Percentiles rank a stretch among this genome's conserved stretches.
These are phyloP conservation scores for Colletotrichum lentis DNA, from an alignment of 2,329 filamentous ascomycete species.

Conservation along the genomic window DNA sequence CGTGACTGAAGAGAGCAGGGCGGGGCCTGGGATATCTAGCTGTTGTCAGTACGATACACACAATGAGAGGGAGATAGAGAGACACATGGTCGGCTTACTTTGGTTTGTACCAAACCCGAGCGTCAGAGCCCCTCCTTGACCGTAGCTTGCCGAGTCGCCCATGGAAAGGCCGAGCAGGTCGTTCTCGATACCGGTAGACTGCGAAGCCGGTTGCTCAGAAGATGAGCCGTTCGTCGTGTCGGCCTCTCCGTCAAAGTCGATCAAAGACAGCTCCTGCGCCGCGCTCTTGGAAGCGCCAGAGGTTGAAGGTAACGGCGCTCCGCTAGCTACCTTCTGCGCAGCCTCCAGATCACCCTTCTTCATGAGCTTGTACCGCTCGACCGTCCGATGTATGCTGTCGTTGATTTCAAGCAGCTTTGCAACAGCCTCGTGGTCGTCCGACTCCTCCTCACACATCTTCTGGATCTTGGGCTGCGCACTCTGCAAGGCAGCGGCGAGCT, in stretches of 20 bases:
- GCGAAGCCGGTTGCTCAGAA: constrained; percentile 51
- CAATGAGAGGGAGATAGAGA: not conserved
- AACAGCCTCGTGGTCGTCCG: constrained; percentile 94
- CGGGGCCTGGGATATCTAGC: constrained; percentile 69
- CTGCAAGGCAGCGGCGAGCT: constrained; percentile 86
- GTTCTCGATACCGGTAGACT: constrained; percentile 78
- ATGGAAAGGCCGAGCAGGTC: constrained; percentile 91
- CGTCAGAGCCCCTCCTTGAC: constrained; percentile 82
- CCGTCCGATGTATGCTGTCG: constrained; percentile 96
- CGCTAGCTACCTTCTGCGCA: constrained; percentile 83
- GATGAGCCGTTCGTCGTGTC: constrained; percentile 57
- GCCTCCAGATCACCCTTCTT: constrained; percentile 93
- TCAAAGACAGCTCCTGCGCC: constrained; percentile 83
- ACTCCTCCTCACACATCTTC: constrained; percentile 99
- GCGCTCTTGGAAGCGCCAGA: constrained; percentile 61
- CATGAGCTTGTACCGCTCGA: constrained; percentile 93
- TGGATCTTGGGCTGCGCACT: constrained; percentile 98
- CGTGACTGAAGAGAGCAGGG: constrained; percentile 70
- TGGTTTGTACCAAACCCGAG: constrained; percentile 78
- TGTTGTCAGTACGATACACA: constrained; percentile 42
- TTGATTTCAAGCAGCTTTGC: constrained; percentile 97
- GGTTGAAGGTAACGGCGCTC: constrained; percentile 61
- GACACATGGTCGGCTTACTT: constrained; percentile 57
- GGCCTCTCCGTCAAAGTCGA: constrained; percentile 81
- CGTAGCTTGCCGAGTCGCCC: constrained; percentile 70